phyloP scores from a whole-genome alignment of 768 basidiomycete genomes.

The Macrocybe gigantea region DNA sequence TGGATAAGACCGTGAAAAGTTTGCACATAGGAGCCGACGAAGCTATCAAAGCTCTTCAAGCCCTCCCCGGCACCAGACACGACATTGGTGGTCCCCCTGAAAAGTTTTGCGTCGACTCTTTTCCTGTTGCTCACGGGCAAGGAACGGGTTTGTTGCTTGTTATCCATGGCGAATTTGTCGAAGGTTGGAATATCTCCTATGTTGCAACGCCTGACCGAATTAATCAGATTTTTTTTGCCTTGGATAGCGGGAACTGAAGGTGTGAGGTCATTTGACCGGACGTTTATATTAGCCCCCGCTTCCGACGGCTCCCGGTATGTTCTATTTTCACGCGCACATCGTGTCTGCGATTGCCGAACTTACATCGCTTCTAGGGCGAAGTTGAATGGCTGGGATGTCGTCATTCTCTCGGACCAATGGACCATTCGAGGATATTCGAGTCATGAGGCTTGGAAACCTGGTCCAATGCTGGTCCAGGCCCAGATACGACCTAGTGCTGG shows the following conservation, averaged over 20 bases:
- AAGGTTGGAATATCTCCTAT: slow-evolving; percentile 48
- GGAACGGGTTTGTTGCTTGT: slow-evolving; percentile 63
- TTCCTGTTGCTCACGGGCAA: slow-evolving; percentile 62
- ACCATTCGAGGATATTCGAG: slow-evolving; percentile 81
- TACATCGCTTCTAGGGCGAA: slow-evolving; percentile 49
- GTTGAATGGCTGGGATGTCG: slow-evolving; percentile 81
- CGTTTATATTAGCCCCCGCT: slow-evolving; percentile 82
- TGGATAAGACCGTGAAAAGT: slow-evolving; percentile 57
- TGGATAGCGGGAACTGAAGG: slow-evolving; percentile 46
- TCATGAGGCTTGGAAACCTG: slow-evolving; percentile 72
- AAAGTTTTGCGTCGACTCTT: slow-evolving; percentile 86
- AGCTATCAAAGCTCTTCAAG: slow-evolving; percentile 50
- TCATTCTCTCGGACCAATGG: slow-evolving; percentile 85
- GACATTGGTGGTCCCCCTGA: slow-evolving; percentile 72
- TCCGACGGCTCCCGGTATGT: slow-evolving; percentile 79
- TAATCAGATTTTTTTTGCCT: slow-evolving; percentile 5
- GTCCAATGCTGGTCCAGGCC: slow-evolving; percentile 70
- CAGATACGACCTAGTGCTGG: slow-evolving; percentile 20
- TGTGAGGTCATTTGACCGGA: slow-evolving; percentile 88
- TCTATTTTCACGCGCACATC: not conserved
- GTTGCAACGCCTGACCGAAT: not conserved
- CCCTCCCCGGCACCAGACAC: slow-evolving; percentile 76
- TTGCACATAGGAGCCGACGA: slow-evolving; percentile 69
- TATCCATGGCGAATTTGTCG: slow-evolving; percentile 87
- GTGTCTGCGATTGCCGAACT: slow-evolving; percentile 9